A percentile compares a stretch with the other conserved stretches of the same genome.
phyloP scores from a whole-genome alignment of 768 basidiomycete genomes.

The Suillus occidentalis region DNA sequence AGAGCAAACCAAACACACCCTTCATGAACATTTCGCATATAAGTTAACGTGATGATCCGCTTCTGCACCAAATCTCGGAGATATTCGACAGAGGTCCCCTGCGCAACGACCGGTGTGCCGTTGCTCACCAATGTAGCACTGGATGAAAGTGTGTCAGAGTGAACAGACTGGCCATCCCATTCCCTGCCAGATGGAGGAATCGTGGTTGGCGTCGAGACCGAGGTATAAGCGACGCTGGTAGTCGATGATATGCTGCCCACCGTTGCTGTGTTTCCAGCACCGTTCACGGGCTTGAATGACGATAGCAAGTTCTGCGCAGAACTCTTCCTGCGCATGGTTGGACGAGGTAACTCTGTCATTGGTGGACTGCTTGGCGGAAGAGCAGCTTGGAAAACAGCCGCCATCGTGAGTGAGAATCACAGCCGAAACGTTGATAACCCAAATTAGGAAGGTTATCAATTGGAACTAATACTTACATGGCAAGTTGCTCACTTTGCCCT shows the following conservation, averaged over 20 bases:
- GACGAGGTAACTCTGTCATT: conserved; percentile 41
- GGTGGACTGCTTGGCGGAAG: conserved; percentile 24
- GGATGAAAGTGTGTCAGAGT: conserved; percentile 43
- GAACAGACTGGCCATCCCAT: conserved; percentile 71
- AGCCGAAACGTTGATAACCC: conserved; percentile 13
- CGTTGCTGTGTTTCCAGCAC: conserved; percentile 22
- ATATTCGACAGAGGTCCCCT: conserved; percentile 76
- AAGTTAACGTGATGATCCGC: conserved; percentile 81
- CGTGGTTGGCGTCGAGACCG: conserved; percentile 39
- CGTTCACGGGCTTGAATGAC: conserved; percentile 55
- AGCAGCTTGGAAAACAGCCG: conserved; percentile 20
- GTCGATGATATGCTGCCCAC: conserved; percentile 37
- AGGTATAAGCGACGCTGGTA: conserved; percentile 38
- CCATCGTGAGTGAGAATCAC: conserved; percentile 9
- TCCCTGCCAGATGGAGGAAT: conserved; percentile 50
- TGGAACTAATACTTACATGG: background rate
- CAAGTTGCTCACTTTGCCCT: conserved; percentile 4
- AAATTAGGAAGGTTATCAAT: conserved; percentile 18
- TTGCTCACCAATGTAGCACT: conserved; percentile 41
- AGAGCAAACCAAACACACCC: conserved; percentile 53
- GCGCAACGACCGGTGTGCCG: conserved; percentile 34
- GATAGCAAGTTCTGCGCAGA: conserved; percentile 82
- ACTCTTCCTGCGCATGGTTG: conserved; percentile 79
- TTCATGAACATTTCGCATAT: conserved; percentile 82
- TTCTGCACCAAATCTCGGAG: conserved; percentile 80